phyloP scores from a whole-genome alignment of 2,329 filamentous ascomycete species.

The Neopestalotiopsis rosae region DNA sequence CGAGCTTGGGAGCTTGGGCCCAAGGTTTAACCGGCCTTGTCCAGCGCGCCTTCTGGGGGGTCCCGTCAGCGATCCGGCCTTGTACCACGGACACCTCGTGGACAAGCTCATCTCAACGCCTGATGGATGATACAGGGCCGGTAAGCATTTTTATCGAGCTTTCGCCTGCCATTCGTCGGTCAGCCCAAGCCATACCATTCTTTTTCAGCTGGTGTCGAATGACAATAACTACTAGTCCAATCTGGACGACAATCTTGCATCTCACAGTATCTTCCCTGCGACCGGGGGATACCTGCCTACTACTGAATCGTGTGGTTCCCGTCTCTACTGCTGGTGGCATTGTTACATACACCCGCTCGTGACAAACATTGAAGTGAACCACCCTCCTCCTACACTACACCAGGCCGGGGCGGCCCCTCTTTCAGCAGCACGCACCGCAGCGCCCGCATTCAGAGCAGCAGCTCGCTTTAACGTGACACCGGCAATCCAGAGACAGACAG shows the following conservation, averaged over 20 bases:
- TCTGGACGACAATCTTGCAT: slow-evolving; percentile 16
- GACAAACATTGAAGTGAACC: slow-evolving; percentile 6
- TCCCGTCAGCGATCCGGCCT: background rate
- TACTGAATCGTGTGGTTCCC: slow-evolving; percentile 17
- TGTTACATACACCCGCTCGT: slow-evolving; percentile 23
- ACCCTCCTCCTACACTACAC: background rate
- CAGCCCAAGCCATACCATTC: background rate
- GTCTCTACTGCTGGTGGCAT: slow-evolving; percentile 14
- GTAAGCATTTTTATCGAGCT: background rate
- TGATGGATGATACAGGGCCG: background rate
- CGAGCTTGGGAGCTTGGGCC: background rate
- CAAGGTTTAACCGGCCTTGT: slow-evolving; percentile 12
- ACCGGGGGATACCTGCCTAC: slow-evolving; percentile 5
- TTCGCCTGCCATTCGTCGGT: background rate
- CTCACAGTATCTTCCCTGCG: slow-evolving; percentile 2
- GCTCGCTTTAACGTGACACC: slow-evolving; percentile 32
- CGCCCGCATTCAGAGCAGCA: slow-evolving; percentile 20
- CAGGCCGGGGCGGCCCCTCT: slow-evolving; percentile 12
- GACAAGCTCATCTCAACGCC: slow-evolving; percentile 3
- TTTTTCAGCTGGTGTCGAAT: background rate
- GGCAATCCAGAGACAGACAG: slow-evolving; percentile 29
- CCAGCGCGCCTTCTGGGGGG: background rate
- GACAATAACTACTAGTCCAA: background rate
- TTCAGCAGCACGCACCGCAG: slow-evolving; percentile 13
- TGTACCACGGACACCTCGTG: background rate